These are phyloP conservation scores for Fusarium tupiense DNA, from an alignment of 2,329 filamentous ascomycete species.

Conservation along the genomic window DNA sequence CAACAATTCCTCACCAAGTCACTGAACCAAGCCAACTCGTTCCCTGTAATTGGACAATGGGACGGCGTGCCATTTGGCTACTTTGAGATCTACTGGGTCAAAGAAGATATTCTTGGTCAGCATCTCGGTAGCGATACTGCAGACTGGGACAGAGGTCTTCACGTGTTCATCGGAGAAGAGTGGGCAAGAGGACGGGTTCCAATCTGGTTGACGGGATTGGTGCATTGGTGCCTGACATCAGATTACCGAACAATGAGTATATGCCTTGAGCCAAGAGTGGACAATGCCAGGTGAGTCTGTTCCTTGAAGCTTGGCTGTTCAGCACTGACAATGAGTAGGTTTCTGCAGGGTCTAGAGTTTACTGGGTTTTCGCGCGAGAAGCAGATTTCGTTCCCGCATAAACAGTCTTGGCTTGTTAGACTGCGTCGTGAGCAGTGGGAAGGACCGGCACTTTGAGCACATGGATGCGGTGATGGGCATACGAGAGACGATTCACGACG, in stretches of 20 bases:
- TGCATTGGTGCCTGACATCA: slow-evolving; percentile 84
- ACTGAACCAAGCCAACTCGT: slow-evolving; percentile 77
- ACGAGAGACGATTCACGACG: slow-evolving; percentile 28
- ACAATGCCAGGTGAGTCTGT: slow-evolving; percentile 80
- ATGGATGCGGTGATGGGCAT: neutral
- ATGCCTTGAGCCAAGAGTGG: slow-evolving; percentile 87
- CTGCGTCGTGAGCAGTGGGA: slow-evolving; percentile 84
- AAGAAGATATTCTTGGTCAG: slow-evolving; percentile 83
- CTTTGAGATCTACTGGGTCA: slow-evolving; percentile 98
- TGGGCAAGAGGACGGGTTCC: slow-evolving; percentile 87
- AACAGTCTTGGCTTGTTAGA: slow-evolving; percentile 88
- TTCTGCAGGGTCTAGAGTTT: slow-evolving; percentile 70
- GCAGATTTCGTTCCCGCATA: slow-evolving; percentile 89
- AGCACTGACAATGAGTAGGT: slow-evolving; percentile 37
- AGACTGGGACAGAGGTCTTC: slow-evolving; percentile 89
- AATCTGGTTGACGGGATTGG: slow-evolving; percentile 83
- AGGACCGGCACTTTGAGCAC: slow-evolving; percentile 65
- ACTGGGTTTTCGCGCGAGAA: slow-evolving; percentile 87
- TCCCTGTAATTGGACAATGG: slow-evolving; percentile 93
- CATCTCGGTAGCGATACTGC: slow-evolving; percentile 72
- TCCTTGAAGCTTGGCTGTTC: neutral
- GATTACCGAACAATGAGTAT: slow-evolving; percentile 86
- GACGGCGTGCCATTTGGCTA: slow-evolving; percentile 96
- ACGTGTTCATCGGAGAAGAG: slow-evolving; percentile 90
- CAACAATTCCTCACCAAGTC: slow-evolving; percentile 73